Base-by-base conservation (phyloP, 2,329 filamentous ascomycete species). In the Aureobasidium melanogenum region DNA sequence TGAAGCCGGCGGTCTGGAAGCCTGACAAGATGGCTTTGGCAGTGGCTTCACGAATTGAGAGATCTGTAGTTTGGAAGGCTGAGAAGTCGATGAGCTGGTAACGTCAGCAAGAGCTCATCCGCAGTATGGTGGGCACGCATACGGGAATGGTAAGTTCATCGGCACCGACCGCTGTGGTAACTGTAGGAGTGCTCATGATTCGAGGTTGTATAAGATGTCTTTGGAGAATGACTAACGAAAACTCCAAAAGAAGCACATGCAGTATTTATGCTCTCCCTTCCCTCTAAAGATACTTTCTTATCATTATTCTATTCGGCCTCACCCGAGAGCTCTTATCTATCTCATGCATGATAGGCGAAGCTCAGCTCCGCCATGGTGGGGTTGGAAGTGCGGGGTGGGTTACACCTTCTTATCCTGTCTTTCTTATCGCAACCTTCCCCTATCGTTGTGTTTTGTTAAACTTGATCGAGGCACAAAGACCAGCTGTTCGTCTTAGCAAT, bases 1-100 rank as follows among this genome's bases (percentile, higher is more conserved):
- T 83, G 78, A 97, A 96, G 62, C 92, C 92, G 2, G 91, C 88
- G 1, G 83, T 87, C 68, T 91, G 87, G 77, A 96, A 95, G 50
- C 88, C 91, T 57, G 84, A 72, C 17, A 91, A 84, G 66, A 96
- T 85, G 44, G 87, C 83, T 60, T 84, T 75, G 38, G 89, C 90
- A 12, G 87, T 72, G 14, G 62, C 41, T 22, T 60, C 38, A 26
- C 59, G 84, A 66, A 96, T 85, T 38, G 86, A 82, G 56, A 84
- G 75, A 30, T 89, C 90, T 10, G 86, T 69, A 62, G 79, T 72
- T 36, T 88, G 81, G 72, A 92, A 93, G 51, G 80, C 78, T 19
- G 82, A 84, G 72, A 93, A 91, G 78, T 93, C 85, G 70, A 91
- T 88, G 65, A 90, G 79, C 85, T 65, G 44, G 28, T 10, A 6